Conservation (phyloP, 208 protist genomes). For the Leishmania lainsoni region DNA sequence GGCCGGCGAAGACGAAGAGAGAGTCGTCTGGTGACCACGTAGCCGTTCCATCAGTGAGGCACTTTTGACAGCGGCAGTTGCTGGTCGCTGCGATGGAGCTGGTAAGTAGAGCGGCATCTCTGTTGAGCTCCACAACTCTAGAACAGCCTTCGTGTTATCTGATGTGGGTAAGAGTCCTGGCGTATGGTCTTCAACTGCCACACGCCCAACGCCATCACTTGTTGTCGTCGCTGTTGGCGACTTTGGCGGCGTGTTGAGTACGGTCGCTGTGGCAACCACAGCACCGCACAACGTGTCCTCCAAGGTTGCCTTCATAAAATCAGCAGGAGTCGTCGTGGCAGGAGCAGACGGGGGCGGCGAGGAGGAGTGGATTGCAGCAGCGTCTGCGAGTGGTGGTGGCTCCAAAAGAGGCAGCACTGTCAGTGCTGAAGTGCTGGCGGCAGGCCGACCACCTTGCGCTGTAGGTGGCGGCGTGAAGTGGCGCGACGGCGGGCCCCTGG, state of each 20-base stretch:
- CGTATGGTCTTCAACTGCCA: not conserved
- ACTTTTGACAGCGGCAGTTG: not conserved
- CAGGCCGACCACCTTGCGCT: not conserved
- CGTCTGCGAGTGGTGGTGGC: not conserved
- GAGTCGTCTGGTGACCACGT: constrained; percentile 4
- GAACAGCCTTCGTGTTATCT: constrained; percentile 8
- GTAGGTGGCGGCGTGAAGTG: not conserved
- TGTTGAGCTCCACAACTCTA: constrained; percentile 50
- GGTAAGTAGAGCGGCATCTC: constrained; percentile 40
- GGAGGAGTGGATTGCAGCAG: not conserved
- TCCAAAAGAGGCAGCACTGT: not conserved
- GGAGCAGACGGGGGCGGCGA: not conserved
- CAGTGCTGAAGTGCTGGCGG: not conserved
- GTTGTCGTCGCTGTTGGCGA: not conserved
- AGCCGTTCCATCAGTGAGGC: not conserved
- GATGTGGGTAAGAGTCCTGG: not conserved
- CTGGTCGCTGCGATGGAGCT: not conserved
- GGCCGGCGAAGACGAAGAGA: not conserved
- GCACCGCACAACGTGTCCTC: not conserved
- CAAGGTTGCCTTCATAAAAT: not conserved
- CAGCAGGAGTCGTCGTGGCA: constrained; percentile 3
- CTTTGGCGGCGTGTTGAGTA: not conserved
- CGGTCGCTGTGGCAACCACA: not conserved
- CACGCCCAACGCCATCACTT: not conserved
- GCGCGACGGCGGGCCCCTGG: not conserved